Percentiles rank a stretch among this genome's conserved stretches.
Conservation (phyloP, 176 grass and related monocot species). For the Zoysia pacifica region DNA sequence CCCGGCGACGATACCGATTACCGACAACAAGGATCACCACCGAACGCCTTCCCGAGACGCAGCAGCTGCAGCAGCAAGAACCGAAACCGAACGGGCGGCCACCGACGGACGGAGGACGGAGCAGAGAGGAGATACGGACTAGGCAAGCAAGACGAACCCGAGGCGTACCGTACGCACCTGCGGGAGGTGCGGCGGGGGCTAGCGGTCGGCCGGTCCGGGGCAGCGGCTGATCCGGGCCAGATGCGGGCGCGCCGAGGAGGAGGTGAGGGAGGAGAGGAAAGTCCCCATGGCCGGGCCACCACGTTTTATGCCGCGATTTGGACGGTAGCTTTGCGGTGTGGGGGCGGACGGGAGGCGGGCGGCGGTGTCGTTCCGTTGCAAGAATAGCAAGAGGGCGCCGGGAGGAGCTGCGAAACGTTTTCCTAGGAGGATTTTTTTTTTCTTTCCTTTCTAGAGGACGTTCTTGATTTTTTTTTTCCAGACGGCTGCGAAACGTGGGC, state of each 20-base stretch:
- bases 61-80: too few relatives aligned
- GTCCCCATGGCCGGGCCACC: slow-evolving; percentile 34
- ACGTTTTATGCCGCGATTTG: slow-evolving; percentile 47
- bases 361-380: not conserved
- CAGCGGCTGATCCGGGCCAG: slow-evolving; percentile 24
- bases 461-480: too few relatives aligned
- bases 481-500: too few relatives aligned
- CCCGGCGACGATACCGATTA: not conserved
- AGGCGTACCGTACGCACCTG: slow-evolving; percentile 14
- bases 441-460: too few relatives aligned
- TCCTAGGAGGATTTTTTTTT: too few relatives aligned
- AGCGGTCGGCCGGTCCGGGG: slow-evolving; percentile 28
- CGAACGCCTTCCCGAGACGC: not conserved
- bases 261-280: slow-evolving; percentile 30
- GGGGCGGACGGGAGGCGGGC: not conserved
- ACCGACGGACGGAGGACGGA: not conserved
- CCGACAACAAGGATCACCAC: not conserved
- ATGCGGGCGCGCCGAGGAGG: not conserved
- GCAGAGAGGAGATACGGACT: too few relatives aligned
- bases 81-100: not conserved
- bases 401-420: too few relatives aligned
- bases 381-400: not conserved
- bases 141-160: not conserved
- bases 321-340: slow-evolving; percentile 40
- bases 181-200: not conserved